Evolutionary conservation across 306 rosid species (phyloP).

Genomic region (Leucaena leucocephala): DNA sequence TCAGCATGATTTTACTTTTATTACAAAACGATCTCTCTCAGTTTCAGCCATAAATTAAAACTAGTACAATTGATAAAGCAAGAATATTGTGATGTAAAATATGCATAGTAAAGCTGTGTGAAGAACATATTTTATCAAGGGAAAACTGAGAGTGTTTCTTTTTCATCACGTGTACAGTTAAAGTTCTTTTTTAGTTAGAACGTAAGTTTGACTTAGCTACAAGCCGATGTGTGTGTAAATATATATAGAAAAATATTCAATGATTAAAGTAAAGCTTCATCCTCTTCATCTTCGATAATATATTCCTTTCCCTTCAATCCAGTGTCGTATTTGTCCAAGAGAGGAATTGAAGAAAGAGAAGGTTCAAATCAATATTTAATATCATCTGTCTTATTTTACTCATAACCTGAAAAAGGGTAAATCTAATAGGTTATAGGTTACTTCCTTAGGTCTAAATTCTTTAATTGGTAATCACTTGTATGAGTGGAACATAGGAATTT

Average conservation of each 20-base stretch:
- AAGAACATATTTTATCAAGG: not conserved
- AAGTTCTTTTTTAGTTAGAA: not conserved
- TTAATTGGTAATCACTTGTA: not conserved
- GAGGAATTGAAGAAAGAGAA: too few species aligned
- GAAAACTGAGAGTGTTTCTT: not conserved
- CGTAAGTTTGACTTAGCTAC: not conserved
- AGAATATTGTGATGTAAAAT: not conserved
- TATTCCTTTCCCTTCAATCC: not conserved
- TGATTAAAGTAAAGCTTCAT: not conserved
- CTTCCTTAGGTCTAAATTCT: slow-evolving; percentile 7
- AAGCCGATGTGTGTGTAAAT: not conserved
- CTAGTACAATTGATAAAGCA: not conserved
- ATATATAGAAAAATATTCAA: not conserved
- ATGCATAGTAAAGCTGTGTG: not conserved
- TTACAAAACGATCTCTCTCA: not conserved
- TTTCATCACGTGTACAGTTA: not conserved
- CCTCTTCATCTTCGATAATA: not conserved
- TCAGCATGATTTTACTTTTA: not conserved
- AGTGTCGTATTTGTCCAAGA: not conserved
- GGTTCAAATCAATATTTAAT: not conserved
- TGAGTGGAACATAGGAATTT: slow-evolving; percentile 6
- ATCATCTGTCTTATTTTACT: slow-evolving; percentile 2
- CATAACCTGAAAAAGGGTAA: slow-evolving; percentile 27
- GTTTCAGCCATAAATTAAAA: not conserved
- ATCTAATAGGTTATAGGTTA: slow-evolving; percentile 30